Evolutionary conservation across 2,329 filamentous ascomycete genomes (phyloP).

Genomic region (Penicillium hordei): DNA sequence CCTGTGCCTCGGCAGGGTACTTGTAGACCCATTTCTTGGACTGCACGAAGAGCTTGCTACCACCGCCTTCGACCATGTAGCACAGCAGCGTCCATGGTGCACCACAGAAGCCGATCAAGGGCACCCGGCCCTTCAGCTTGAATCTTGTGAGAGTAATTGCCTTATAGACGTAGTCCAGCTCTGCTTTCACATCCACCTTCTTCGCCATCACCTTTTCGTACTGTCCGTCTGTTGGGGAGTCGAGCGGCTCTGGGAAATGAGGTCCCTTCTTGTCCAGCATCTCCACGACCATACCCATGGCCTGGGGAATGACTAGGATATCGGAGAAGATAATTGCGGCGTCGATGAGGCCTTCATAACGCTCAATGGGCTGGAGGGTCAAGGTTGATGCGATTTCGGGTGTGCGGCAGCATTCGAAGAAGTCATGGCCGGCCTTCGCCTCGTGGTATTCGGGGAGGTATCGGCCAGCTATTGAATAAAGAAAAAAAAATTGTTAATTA

Average conservation of each 20-base stretch:
- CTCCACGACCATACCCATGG: slow-evolving; percentile 96
- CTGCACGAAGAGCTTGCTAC: slow-evolving; percentile 90
- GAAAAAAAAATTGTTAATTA: slow-evolving; percentile 5
- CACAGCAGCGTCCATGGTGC: slow-evolving; percentile 96
- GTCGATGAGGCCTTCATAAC: slow-evolving; percentile 85
- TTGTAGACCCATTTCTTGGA: slow-evolving; percentile 97
- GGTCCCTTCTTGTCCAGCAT: slow-evolving; percentile 98
- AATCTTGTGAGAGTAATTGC: slow-evolving; percentile 87
- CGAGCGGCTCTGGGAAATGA: slow-evolving; percentile 83
- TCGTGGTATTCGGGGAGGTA: slow-evolving; percentile 98
- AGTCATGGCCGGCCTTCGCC: slow-evolving; percentile 86
- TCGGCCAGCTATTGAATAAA: slow-evolving; percentile 67
- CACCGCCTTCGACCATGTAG: slow-evolving; percentile 98
- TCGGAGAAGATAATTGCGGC: slow-evolving; percentile 99
- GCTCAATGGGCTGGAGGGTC: slow-evolving; percentile 91
- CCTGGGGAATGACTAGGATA: slow-evolving; percentile 95
- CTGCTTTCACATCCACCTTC: slow-evolving; percentile 77
- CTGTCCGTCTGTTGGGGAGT: slow-evolving; percentile 76
- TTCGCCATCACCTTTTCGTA: slow-evolving; percentile 74
- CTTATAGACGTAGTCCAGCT: slow-evolving; percentile 92
- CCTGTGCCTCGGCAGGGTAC: slow-evolving; percentile 76
- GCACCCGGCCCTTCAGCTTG: slow-evolving; percentile 84
- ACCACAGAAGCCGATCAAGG: slow-evolving; percentile 93
- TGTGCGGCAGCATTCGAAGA: slow-evolving; percentile 95
- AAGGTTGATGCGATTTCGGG: slow-evolving; percentile 91